Percentiles rank a stretch among this genome's conserved stretches.
Conservation (phyloP, 352 stramenopile genomes). For the Phytopythium chamaehyphon region DNA sequence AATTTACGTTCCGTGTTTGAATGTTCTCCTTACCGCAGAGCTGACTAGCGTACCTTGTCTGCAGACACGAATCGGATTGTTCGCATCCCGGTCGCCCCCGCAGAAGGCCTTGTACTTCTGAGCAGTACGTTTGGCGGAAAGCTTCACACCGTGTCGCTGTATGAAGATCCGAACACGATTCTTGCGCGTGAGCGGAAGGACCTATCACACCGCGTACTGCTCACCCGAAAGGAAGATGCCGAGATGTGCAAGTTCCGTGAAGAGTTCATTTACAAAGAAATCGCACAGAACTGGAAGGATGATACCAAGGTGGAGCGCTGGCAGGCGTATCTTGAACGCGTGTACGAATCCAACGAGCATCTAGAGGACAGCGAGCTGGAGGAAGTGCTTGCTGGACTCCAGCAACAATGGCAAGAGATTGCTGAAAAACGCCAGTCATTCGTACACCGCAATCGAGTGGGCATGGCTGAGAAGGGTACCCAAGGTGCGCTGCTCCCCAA, state of each 20-base stretch:
- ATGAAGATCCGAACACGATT: conserved; percentile 59
- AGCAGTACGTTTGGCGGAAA: conserved; percentile 81
- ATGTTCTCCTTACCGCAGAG: too few relatives aligned
- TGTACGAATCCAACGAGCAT: conserved; percentile 41
- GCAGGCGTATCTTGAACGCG: conserved; percentile 52
- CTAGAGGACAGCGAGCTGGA: conserved; percentile 41
- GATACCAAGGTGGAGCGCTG: conserved; percentile 51
- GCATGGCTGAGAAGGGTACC: conserved; percentile 27
- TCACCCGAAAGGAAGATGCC: conserved; percentile 41
- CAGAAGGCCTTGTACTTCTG: conserved; percentile 84
- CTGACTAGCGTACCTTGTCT: too few relatives aligned
- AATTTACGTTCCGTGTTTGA: conserved; percentile 2
- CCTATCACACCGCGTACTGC: conserved; percentile 53
- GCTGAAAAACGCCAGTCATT: conserved; percentile 44
- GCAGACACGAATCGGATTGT: conserved; percentile 74
- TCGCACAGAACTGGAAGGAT: conserved; percentile 45
- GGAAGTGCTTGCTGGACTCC: conserved; percentile 27
- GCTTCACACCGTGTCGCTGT: conserved; percentile 72
- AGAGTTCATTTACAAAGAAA: conserved; percentile 70
- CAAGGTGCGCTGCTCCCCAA: conserved; percentile 54
- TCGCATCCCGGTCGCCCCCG: conserved; percentile 83
- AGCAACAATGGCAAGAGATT: conserved; percentile 25
- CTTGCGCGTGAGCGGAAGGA: conserved; percentile 50
- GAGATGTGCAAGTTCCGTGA: conserved; percentile 64
- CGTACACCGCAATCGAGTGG: conserved; percentile 47